These are phyloP conservation scores for Penicillium sp. DNA, from an alignment of 2,329 filamentous ascomycete species.

Conservation along the genomic window DNA sequence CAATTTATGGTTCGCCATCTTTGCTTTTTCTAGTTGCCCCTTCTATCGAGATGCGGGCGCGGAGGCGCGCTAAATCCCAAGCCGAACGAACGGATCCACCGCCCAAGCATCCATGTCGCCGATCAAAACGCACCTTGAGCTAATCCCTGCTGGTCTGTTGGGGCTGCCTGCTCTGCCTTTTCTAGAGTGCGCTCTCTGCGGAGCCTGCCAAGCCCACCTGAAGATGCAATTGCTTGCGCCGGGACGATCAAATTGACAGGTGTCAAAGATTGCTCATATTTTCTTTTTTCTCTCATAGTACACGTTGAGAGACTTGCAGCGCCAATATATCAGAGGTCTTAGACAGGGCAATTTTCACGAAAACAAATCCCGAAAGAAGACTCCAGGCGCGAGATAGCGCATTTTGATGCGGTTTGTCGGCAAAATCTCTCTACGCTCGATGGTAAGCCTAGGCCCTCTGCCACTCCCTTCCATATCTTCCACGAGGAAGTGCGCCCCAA, in stretches of 20 bases:
- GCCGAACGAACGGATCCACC: conserved; percentile 9
- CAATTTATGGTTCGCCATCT: conserved; percentile 14
- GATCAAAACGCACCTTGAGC: conserved; percentile 23
- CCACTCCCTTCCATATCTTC: not conserved
- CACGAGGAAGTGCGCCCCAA: conserved; percentile 12
- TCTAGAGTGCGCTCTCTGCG: conserved; percentile 15
- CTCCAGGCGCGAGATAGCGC: not conserved
- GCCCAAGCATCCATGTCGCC: conserved; percentile 15
- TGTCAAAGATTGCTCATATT: conserved; percentile 19
- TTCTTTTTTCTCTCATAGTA: conserved; percentile 3
- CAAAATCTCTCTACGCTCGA: not conserved
- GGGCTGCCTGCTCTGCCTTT: not conserved
- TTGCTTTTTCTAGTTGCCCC: conserved; percentile 20
- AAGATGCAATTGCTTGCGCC: conserved; percentile 16
- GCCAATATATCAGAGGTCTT: not conserved
- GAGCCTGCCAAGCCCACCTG: conserved; percentile 5
- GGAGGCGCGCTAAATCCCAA: not conserved
- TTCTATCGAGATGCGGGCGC: conserved; percentile 17
- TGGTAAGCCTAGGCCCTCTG: not conserved
- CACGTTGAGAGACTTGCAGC: conserved; percentile 1
- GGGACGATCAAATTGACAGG: conserved; percentile 28
- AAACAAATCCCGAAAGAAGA: not conserved
- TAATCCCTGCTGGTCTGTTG: conserved; percentile 16
- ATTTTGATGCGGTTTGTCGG: not conserved
- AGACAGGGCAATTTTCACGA: not conserved